phyloP scores from a whole-genome alignment of 1,139 yeast genomes.

The Nadsonia starkeyi-henricii region DNA sequence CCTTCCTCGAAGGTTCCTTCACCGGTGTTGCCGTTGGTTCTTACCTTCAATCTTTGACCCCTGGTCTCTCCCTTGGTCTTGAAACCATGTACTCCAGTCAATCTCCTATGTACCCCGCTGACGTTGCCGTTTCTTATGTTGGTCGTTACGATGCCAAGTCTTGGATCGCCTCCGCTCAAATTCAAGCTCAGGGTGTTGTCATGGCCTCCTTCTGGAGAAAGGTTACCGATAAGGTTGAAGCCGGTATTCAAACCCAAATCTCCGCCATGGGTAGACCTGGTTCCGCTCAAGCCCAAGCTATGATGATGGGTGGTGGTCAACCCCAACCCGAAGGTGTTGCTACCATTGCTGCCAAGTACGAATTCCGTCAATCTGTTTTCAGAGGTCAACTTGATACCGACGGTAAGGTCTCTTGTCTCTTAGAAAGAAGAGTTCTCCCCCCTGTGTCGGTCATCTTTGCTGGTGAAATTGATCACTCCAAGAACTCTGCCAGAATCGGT shows the following conservation, averaged over 20 bases:
- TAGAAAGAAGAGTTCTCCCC: constrained; percentile 90
- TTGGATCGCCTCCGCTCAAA: constrained; percentile 92
- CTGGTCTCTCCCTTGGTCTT: constrained; percentile 75
- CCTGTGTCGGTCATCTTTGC: constrained; percentile 79
- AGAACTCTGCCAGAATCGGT: constrained; percentile 75
- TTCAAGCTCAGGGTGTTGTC: constrained; percentile 85
- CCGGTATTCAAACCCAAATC: constrained; percentile 86
- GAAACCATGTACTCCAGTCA: constrained; percentile 81
- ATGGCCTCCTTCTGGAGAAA: constrained; percentile 89
- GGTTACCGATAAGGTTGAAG: constrained; percentile 86
- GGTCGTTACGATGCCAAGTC: constrained; percentile 77
- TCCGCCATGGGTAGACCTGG: constrained; percentile 68
- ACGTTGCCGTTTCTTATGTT: constrained; percentile 80
- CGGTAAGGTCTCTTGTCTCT: constrained; percentile 82
- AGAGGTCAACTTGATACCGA: constrained; percentile 88
- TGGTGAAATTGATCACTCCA: constrained; percentile 88
- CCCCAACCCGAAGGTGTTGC: constrained; percentile 85
- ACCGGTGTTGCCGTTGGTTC: constrained; percentile 91
- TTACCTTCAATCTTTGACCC: constrained; percentile 75
- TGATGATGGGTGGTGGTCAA: constrained; percentile 65
- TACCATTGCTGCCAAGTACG: constrained; percentile 93
- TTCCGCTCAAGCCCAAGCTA: constrained; percentile 29
- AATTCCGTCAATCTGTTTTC: constrained; percentile 90
- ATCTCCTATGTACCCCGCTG: constrained; percentile 72
- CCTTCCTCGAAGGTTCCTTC: constrained; percentile 56